Base-by-base conservation (phyloP, 2,329 filamentous ascomycete genomes). In the Fusarium sp. region DNA sequence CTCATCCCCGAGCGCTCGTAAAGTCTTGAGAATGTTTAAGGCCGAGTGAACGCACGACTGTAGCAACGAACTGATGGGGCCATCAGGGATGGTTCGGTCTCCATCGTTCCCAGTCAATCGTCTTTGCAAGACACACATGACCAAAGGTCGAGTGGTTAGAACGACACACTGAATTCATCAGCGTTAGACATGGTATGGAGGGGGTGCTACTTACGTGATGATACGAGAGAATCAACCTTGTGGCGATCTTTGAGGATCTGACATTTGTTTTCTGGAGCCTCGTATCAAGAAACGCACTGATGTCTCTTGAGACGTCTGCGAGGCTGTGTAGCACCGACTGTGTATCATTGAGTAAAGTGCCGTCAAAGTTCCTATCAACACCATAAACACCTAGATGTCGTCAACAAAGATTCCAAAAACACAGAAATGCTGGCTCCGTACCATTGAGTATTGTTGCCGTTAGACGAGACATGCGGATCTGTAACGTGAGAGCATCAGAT, bases 331-430 rank as follows among this genome's bases (percentile, higher is more conserved):
- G 10, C 7, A 58, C 67, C 8, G 30, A 54, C 25, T 66, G 45
- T n/a, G 57, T 66, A 50, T 69, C 52, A 16, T 23, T 69, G 14
- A 69, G 62, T 6, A 69, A 23, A 41, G 34, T 57, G 10, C 66
- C 54, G 7, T 68, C 61, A 8, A 60, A 58, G 30, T 64, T 45
- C 25, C 48, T 50, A 34, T 65, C 54, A 10, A 65, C 66, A 9
- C 66, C 66, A 16, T 68, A 68, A 10, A 68, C 34, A 2, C 57
- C 62, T 68, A 9, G 27, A 32, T 54, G 2, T 1, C 18, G 20
- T 54, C 4, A 54, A 32, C 9, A 52, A 32, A 32, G 3, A 9
- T 32, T n/a, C 11, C 18, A 7, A 16, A n/a, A 27, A 20, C 2
- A n/a, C 10, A 30, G 5, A 6, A 32, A 32, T n/a, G 5, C 18